A percentile compares a stretch with the other conserved stretches of the same genome.
Evolutionary conservation across 2,329 filamentous ascomycete species (phyloP).

Genomic region (Xylariales sp.): DNA sequence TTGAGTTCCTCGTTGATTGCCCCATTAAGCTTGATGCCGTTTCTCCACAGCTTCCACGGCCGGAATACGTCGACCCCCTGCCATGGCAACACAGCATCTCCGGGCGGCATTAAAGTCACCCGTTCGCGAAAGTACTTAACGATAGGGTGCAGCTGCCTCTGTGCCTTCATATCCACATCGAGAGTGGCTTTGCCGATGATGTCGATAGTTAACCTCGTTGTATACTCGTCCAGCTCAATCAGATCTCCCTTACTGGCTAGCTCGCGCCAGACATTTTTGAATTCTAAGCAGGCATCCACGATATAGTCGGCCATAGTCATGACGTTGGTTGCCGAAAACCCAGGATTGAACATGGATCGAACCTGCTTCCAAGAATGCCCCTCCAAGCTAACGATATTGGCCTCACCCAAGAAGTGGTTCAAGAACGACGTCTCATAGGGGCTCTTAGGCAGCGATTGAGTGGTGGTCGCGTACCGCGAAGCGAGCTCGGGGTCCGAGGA

Average conservation of each 20-base stretch:
- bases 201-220: constrained; percentile 21
- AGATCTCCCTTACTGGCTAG: constrained; percentile 15
- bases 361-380: constrained; percentile 27
- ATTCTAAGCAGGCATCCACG: constrained; percentile 23
- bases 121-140: constrained; percentile 13
- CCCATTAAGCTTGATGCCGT: too few relatives aligned
- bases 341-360: constrained; percentile 31
- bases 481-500: background rate
- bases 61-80: constrained; percentile 15
- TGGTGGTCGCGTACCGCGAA: constrained; percentile 1
- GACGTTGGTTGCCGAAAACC: constrained; percentile 31
- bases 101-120: constrained; percentile 11
- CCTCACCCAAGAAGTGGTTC: background rate
- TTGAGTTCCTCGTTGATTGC: too few relatives aligned
- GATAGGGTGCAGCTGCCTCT: background rate
- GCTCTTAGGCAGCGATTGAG: background rate
- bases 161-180: too few relatives aligned
- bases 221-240: constrained; percentile 21
- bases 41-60: too few relatives aligned
- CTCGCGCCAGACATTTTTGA: constrained; percentile 17
- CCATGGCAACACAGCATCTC: constrained; percentile 15
- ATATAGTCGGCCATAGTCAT: constrained; percentile 27
- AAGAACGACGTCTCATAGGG: background rate
- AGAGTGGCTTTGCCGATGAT: constrained; percentile 22
- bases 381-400: background rate